phyloP scores from a whole-genome alignment of 768 basidiomycete genomes.

The Crepidotus variabilis region DNA sequence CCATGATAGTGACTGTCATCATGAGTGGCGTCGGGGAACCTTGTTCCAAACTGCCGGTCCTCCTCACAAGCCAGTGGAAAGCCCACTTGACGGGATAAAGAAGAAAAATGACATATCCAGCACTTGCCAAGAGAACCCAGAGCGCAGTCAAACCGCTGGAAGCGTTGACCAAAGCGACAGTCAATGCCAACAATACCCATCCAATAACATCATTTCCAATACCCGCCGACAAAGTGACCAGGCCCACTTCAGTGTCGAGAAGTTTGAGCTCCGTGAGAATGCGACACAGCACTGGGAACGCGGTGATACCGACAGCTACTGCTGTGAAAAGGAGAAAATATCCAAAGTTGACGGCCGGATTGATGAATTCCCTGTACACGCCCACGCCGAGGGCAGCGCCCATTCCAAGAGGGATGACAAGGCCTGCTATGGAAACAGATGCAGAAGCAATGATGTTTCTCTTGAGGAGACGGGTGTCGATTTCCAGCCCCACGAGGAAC shows the following conservation, averaged over 20 bases:
- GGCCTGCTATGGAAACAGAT: slow-evolving; percentile 63
- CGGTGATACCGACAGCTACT: slow-evolving; percentile 78
- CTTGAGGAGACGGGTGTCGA: slow-evolving; percentile 67
- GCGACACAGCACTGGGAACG: slow-evolving; percentile 79
- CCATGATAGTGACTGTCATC: slow-evolving; percentile 73
- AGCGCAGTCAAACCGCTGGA: slow-evolving; percentile 70
- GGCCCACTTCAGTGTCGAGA: slow-evolving; percentile 78
- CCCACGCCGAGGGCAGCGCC: slow-evolving; percentile 75
- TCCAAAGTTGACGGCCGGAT: slow-evolving; percentile 58
- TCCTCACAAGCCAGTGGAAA: slow-evolving; percentile 62
- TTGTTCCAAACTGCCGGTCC: slow-evolving; percentile 69
- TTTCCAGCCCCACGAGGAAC: slow-evolving; percentile 83
- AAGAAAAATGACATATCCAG: slow-evolving; percentile 65
- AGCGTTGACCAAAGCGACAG: slow-evolving; percentile 82
- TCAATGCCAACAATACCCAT: slow-evolving; percentile 81
- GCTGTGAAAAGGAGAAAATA: slow-evolving; percentile 85
- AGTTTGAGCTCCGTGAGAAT: slow-evolving; percentile 82
- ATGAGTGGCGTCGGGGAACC: slow-evolving; percentile 69
- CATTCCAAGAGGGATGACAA: slow-evolving; percentile 75
- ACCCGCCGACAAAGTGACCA: slow-evolving; percentile 77
- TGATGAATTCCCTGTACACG: slow-evolving; percentile 66
- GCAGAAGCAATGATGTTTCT: slow-evolving; percentile 57
- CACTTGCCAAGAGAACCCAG: slow-evolving; percentile 68
- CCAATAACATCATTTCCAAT: slow-evolving; percentile 76
- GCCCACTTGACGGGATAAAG: slow-evolving; percentile 61